Conservation (phyloP, 2,329 filamentous ascomycete genomes). For the Volutella citrinella region DNA sequence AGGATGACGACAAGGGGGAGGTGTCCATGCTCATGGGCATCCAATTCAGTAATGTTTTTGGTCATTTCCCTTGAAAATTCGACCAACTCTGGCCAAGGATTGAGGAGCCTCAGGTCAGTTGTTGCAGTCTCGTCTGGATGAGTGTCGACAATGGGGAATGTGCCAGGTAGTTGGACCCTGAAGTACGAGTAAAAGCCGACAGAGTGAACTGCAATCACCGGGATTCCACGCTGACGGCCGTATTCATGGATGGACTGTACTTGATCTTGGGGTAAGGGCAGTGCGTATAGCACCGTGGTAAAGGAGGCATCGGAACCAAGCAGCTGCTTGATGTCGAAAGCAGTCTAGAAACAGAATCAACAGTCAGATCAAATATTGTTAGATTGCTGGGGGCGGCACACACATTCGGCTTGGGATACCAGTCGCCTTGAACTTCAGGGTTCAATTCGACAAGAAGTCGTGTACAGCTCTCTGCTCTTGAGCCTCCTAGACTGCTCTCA, state of each 20-base stretch:
- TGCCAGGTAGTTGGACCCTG: slow-evolving; percentile 70
- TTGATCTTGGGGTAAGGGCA: slow-evolving; percentile 45
- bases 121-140: slow-evolving; percentile 86
- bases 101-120: slow-evolving; percentile 78
- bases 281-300: slow-evolving; percentile 54
- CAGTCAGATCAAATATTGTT: no score
- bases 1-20: slow-evolving; percentile 83
- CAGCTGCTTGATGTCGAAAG: slow-evolving; percentile 39
- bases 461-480: slow-evolving; percentile 74
- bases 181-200: slow-evolving; percentile 90
- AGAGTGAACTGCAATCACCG: slow-evolving; percentile 81
- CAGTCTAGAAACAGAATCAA: no score
- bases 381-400: no score
- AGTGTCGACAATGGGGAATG: slow-evolving; percentile 91
- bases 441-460: slow-evolving; percentile 83
- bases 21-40: slow-evolving; percentile 83
- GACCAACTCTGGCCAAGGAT: slow-evolving; percentile 80
- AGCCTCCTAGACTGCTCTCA: slow-evolving; percentile 70
- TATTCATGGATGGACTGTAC: slow-evolving; percentile 46
- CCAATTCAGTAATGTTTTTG: slow-evolving; percentile 64
- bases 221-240: slow-evolving; percentile 57
- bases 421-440: slow-evolving; percentile 82
- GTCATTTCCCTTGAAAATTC: slow-evolving; percentile 67
- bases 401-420: slow-evolving; percentile 49
- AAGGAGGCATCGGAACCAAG: slow-evolving; percentile 41